These are phyloP conservation scores for Rhizophora apiculata DNA, from an alignment of 345 rosid genomes.

Conservation along the genomic window DNA sequence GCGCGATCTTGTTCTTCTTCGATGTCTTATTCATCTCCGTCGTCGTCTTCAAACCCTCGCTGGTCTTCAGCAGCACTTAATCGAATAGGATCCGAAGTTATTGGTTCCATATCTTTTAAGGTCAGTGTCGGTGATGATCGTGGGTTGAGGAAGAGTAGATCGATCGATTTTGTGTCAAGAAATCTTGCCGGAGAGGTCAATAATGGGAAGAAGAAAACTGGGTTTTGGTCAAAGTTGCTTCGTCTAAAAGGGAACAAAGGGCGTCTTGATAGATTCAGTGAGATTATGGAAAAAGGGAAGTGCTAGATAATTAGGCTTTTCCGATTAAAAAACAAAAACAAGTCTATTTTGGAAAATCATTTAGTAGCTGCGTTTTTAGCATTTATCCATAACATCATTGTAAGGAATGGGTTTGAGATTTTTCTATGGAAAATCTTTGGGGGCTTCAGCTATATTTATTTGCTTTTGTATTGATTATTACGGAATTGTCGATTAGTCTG, in stretches of 20 bases:
- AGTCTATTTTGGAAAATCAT: too few species aligned
- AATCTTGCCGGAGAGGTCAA: slow-evolving; percentile 21
- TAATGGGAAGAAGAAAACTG: slow-evolving; percentile 41
- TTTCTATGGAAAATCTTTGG: too few species aligned
- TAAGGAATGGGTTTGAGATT: too few species aligned
- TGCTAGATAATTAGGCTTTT: not conserved
- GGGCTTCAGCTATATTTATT: too few species aligned
- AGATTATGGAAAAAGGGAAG: slow-evolving; percentile 7
- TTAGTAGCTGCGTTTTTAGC: too few species aligned
- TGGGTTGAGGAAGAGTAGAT: slow-evolving; percentile 77
- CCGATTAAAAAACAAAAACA: too few species aligned
- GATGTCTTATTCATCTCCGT: not conserved
- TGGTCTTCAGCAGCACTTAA: slow-evolving; percentile 28
- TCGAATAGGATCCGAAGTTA: slow-evolving; percentile 32
- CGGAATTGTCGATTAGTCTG: too few species aligned
- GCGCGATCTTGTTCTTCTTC: slow-evolving; percentile 8
- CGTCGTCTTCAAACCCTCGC: slow-evolving; percentile 14
- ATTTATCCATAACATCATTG: too few species aligned
- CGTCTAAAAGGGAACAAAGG: slow-evolving; percentile 47
- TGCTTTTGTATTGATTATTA: too few species aligned
- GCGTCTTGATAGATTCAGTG: slow-evolving; percentile 17
- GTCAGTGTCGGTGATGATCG: slow-evolving; percentile 17
- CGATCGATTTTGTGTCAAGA: slow-evolving; percentile 49
- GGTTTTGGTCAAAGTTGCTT: slow-evolving; percentile 72
- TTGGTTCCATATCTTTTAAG: slow-evolving; percentile 41